Evolutionary conservation across 2,329 filamentous ascomycete genomes (phyloP).

Genomic region (Fusarium virguliforme): DNA sequence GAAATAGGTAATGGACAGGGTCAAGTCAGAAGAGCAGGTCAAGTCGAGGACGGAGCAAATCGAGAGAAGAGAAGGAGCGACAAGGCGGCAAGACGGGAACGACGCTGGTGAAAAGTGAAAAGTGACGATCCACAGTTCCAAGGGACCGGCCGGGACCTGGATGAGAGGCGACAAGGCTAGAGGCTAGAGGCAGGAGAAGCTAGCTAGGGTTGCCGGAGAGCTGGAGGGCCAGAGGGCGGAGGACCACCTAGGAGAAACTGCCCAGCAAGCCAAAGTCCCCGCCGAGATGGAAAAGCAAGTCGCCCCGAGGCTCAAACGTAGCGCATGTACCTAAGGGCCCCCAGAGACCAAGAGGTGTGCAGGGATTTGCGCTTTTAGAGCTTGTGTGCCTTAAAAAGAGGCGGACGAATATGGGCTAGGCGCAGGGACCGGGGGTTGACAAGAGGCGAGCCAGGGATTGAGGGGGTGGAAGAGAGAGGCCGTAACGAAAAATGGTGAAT

Average conservation of each 20-base stretch:
- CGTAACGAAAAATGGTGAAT: slow-evolving; percentile 4
- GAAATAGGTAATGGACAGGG: slow-evolving; percentile 18
- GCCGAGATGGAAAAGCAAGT: slow-evolving; percentile 15
- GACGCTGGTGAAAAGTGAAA: slow-evolving; percentile 48
- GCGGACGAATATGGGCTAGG: slow-evolving; percentile 27
- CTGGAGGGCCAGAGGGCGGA: slow-evolving; percentile 33
- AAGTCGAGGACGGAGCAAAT: slow-evolving; percentile 27
- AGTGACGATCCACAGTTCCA: slow-evolving; percentile 50
- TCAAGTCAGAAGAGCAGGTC: neutral
- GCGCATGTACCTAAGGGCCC: neutral
- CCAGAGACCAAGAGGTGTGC: slow-evolving; percentile 23
- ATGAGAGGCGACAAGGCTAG: slow-evolving; percentile 42
- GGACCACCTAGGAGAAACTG: slow-evolving; percentile 4
- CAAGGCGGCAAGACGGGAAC: slow-evolving; percentile 26
- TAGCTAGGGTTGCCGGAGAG: slow-evolving; percentile 26
- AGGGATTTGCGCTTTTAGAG: slow-evolving; percentile 24
- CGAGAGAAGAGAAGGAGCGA: slow-evolving; percentile 18
- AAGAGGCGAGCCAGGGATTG: slow-evolving; percentile 11
- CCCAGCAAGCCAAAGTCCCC: slow-evolving; percentile 6
- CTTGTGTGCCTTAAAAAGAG: slow-evolving; percentile 20
- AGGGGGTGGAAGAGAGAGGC: neutral
- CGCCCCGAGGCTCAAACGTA: slow-evolving; percentile 33
- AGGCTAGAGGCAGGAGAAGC: slow-evolving; percentile 13
- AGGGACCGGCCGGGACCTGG: slow-evolving; percentile 29
- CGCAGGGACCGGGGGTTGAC: slow-evolving; percentile 30